Evolutionary conservation across 163 green algal genomes (phyloP).

Genomic region (Picocystis sp.): DNA sequence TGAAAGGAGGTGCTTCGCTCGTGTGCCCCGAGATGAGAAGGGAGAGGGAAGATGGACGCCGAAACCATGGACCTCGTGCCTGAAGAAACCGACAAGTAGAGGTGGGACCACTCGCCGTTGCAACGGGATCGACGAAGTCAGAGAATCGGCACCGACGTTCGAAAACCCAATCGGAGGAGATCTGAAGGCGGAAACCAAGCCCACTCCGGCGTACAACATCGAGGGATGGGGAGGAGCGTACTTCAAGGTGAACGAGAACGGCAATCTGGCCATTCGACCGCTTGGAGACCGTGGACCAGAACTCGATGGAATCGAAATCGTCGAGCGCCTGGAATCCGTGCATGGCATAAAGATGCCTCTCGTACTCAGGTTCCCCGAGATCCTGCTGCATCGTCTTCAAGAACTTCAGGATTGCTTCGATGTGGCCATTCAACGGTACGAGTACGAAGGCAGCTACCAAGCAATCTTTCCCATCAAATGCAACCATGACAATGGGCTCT

Average conservation of each 20-base stretch:
- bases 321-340: constrained; percentile 28
- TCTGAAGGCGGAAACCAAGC: too few species aligned
- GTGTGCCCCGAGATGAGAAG: too few species aligned
- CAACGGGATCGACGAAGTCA: too few species aligned
- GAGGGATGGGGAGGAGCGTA: constrained; percentile 39
- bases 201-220: constrained; percentile 29
- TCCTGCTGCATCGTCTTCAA: constrained; percentile 30
- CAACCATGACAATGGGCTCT: constrained; percentile 34
- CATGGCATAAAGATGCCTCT: constrained; percentile 23
- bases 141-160: too few species aligned
- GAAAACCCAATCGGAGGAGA: constrained; percentile 4
- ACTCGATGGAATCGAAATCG: constrained; percentile 15
- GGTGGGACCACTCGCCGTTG: too few species aligned
- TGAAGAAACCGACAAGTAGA: too few species aligned
- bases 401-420: constrained; percentile 36
- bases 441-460: constrained; percentile 25
- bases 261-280: constrained; percentile 27
- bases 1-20: too few species aligned
- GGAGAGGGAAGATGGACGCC: too few species aligned
- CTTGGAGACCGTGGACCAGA: constrained; percentile 14
- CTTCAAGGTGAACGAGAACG: constrained; percentile 25
- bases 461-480: constrained; percentile 51
- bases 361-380: constrained; percentile 44
- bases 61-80: too few species aligned
- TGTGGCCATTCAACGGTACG: constrained; percentile 15